Base-by-base conservation (phyloP, 2,329 filamentous ascomycete species). In the Penicillium psychrosexuale region DNA sequence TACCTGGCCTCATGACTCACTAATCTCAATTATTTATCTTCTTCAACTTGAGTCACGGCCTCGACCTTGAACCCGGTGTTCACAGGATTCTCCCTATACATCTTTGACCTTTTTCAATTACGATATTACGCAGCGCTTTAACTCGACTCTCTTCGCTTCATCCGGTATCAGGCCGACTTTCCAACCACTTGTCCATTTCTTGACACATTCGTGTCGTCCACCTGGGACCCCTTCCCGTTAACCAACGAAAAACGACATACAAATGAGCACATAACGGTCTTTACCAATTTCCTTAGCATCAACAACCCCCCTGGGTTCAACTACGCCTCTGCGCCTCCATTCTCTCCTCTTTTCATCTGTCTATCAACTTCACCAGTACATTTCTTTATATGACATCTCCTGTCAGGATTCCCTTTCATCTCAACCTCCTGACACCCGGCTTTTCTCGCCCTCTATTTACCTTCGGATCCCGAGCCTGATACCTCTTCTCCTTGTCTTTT, bases 201-300 rank as follows among this genome's bases (percentile, higher is more conserved):
- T 61, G 52, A 51, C 37, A 53, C 54, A 48, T 33, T 37, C 42
- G 47, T 53, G 39, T 49, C 51, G 50, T 53, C 55, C 57, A 53
- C 38, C 51, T 57, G 50, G 51, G 45, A 56, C 57, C 58, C 31
- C 42, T 40, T 43, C 49, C 54, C 51, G 55, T 56, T 51, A 47
- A 62, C 56, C 63, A 61, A 61, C 55, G 61, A 60, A 65, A 50
- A 67, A 72, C 68, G 66, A 73, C 61, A 70, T 67, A 68, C 69
- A 64, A 69, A 74, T 74, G 71, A 70, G 67, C 65, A 66, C 61
- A 73, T 74, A 73, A 73, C 72, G 69, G 69, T 73, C 69, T 68
- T 65, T 70, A 66, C 63, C 61, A 53, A 54, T 66, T 70, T 69
- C 67, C 66, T 68, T 68, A 57, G 56, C 66, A 62, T 72, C 66